Percentiles rank a stretch among this genome's conserved stretches.
Evolutionary conservation across 2,329 filamentous ascomycete genomes (phyloP).

Genomic region (Aureobasidium musti): DNA sequence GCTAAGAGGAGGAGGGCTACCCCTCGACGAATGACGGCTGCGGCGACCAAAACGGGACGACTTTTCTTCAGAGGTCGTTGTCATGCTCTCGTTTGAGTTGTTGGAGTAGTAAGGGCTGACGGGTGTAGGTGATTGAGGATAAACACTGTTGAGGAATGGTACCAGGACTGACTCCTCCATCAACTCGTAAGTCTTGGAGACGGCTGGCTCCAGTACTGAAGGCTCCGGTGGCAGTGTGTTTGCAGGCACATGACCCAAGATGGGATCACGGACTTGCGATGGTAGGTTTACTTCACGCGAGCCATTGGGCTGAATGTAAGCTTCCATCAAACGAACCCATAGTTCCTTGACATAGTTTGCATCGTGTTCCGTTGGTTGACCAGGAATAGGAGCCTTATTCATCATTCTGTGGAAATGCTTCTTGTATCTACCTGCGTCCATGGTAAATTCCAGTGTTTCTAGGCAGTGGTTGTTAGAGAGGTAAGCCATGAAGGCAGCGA

Average conservation of each 20-base stretch:
- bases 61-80: conserved; percentile 35
- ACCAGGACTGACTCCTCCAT: conserved; percentile 97
- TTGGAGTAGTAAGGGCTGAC: conserved; percentile 45
- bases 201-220: conserved; percentile 74
- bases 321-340: conserved; percentile 85
- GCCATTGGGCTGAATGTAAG: conserved; percentile 84
- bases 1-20: conserved; percentile 39
- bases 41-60: conserved; percentile 30
- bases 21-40: conserved; percentile 32
- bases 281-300: conserved; percentile 90
- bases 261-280: conserved; percentile 76
- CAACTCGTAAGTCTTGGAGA: conserved; percentile 86
- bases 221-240: conserved; percentile 68
- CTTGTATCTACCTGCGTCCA: conserved; percentile 86
- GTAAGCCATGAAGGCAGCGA: conserved; percentile 93
- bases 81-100: conserved; percentile 46
- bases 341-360: conserved; percentile 72
- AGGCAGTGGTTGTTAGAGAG: conserved; percentile 96
- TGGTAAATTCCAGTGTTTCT: conserved; percentile 93
- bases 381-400: conserved; percentile 48
- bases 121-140: conserved; percentile 52
- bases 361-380: conserved; percentile 56
- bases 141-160: conserved; percentile 77
- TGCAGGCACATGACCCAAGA: conserved; percentile 65
- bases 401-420: conserved; percentile 64